Evolutionary conservation across 805 yeast species (phyloP).

Genomic region (Teunomyces kruisii): DNA sequence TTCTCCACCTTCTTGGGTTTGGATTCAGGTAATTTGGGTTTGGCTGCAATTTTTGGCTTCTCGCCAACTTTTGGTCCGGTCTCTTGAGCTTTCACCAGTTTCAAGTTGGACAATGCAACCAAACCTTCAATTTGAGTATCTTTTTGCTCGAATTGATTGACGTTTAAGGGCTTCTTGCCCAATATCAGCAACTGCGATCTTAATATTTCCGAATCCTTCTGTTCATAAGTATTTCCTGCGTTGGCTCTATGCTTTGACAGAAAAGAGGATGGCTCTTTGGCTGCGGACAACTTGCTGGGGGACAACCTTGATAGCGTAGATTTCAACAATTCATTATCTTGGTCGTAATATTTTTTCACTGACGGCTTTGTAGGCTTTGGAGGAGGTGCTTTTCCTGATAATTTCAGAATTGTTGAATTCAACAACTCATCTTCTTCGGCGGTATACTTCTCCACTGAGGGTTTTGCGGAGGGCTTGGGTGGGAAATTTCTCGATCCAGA

Average conservation of each 20-base stretch:
- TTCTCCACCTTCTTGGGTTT: neutral
- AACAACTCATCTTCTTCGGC: slow-evolving; percentile 16
- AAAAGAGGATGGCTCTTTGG: slow-evolving; percentile 5
- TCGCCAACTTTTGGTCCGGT: slow-evolving; percentile 4
- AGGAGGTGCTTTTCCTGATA: slow-evolving; percentile 6
- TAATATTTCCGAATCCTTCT: slow-evolving; percentile 22
- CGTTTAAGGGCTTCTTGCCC: slow-evolving; percentile 10
- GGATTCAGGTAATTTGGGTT: neutral
- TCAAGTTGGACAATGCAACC: slow-evolving; percentile 13
- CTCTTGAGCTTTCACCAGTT: slow-evolving; percentile 11
- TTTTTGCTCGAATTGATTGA: slow-evolving; percentile 6
- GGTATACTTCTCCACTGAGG: slow-evolving; percentile 12
- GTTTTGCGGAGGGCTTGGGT: slow-evolving; percentile 13
- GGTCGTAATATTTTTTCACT: slow-evolving; percentile 11
- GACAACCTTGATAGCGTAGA: slow-evolving; percentile 14
- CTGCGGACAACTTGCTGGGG: slow-evolving; percentile 9
- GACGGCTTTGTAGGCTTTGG: slow-evolving; percentile 14
- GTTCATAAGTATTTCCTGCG: slow-evolving; percentile 15
- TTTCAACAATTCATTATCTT: slow-evolving; percentile 18
- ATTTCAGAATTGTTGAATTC: slow-evolving; percentile 10
- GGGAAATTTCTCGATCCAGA: slow-evolving; percentile 7
- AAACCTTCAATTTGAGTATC: slow-evolving; percentile 17
- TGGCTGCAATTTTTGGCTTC: slow-evolving; percentile 9
- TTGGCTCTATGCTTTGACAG: slow-evolving; percentile 8
- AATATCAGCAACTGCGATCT: slow-evolving; percentile 25